Base-by-base conservation (phyloP, 768 basidiomycete genomes). In the Panus rudis region DNA sequence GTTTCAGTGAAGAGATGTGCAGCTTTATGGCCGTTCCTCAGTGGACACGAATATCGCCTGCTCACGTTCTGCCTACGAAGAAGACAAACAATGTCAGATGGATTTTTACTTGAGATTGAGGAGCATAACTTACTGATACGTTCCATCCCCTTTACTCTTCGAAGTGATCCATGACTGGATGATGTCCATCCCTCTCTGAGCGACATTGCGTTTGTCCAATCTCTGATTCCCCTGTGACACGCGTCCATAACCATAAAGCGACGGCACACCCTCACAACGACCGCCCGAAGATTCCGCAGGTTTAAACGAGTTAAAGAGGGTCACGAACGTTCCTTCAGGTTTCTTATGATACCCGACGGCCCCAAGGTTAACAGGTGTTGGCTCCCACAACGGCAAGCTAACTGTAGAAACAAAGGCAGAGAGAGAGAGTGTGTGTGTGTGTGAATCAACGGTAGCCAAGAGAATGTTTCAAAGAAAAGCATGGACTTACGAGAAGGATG, bases 321-420 rank as follows among this genome's bases (percentile, higher is more conserved):
- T 80, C 45, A 85, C 62, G 50, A 92, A 92, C 34, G 65, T 61
- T 3, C 87, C 88, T n/a, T 62, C 61, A 0, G 80, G 75, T 51
- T 81, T 84, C 25, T 67, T 69, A 20, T 89, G 63, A 57, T 84
- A 92, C 3, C 89, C 89, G 7, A 91, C 80, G 3, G 80, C 78
- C 6, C 88, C 89, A 2, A 89, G 62, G 11, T 69, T 58, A 0
- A 90, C 73, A 4, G 53, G 68, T 3, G 72, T 63, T 2, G 88
- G 88, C 4, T 66, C 70, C 87, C 87, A 92, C 5, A 89, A 62
- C 6, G 87, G 81, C 17, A 65, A 52, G 7, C 57, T 61, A 14
- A 65, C 63, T 65, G 28, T 3, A 22, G 22, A 27, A 26, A 38
- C 39, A 31, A 43, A n/a, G 37, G 23, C 39, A 20, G 41, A 32